phyloP scores from a whole-genome alignment of 2,329 filamentous ascomycete species.

The Stagonosporopsis vannaccii region DNA sequence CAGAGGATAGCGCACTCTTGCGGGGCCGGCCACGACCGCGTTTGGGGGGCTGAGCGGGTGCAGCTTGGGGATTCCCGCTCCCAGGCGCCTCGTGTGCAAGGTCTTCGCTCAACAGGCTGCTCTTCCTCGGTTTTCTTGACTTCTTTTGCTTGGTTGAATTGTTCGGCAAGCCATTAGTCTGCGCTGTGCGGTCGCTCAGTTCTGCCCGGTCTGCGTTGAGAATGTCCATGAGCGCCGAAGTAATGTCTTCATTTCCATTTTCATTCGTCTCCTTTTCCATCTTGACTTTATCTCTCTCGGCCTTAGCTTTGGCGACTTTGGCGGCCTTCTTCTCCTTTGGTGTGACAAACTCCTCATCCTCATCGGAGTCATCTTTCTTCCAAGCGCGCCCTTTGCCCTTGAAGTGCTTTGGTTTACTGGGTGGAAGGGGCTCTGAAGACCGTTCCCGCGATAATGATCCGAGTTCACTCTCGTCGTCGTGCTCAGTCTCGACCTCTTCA shows the following conservation, averaged over 20 bases:
- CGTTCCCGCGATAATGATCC: conserved; percentile 9
- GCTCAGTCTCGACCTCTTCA: conserved; percentile 26
- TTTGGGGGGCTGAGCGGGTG: conserved; percentile 16
- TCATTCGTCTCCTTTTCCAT: conserved; percentile 1
- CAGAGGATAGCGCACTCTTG: conserved; percentile 30
- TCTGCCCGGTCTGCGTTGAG: neutral
- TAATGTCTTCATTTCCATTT: conserved; percentile 1
- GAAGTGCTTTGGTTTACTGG: conserved; percentile 32
- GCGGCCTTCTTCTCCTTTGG: conserved; percentile 28
- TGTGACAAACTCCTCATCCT: conserved; percentile 38
- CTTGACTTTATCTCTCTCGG: conserved; percentile 21
- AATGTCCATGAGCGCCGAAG: neutral
- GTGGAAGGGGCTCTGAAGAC: conserved; percentile 1
- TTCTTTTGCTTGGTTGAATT: conserved; percentile 16
- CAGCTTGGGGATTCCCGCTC: conserved; percentile 8
- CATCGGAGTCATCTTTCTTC: conserved; percentile 43
- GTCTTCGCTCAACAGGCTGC: conserved; percentile 24
- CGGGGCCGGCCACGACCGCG: conserved; percentile 22
- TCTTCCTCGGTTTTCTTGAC: conserved; percentile 32
- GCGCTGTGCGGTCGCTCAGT: neutral
- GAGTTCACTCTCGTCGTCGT: conserved; percentile 8
- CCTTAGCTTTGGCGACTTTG: conserved; percentile 16
- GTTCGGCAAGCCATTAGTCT: neutral
- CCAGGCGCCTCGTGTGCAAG: conserved; percentile 21
- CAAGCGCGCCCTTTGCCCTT: conserved; percentile 44